Evolutionary conservation across 176 grass and related monocot genomes (phyloP), one percentile per base, ranked within the genome.

Genomic region (Phyllostachys edulis): DNA sequence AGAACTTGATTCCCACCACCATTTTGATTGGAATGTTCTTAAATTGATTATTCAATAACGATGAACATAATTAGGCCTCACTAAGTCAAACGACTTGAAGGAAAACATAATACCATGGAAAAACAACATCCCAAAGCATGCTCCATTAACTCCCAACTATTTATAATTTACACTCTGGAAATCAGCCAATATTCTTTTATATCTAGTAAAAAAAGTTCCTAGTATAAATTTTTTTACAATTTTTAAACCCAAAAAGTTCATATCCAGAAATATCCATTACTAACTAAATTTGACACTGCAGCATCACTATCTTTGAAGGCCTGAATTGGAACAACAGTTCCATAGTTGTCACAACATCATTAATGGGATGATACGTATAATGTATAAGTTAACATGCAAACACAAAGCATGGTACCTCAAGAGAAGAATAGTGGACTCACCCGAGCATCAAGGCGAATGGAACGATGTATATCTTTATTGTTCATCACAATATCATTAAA

Each of bases 391-490:
- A 73, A 17, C 52, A 69, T 9, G 68, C 26, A 44, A 79, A 73
- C 13, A 81, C 20, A 63, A 56, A 85, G 72, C 32, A 72, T 70
- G 55, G 72, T 61, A 20, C 40, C 18, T 49, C 80, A 55, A 36
- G 39, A 46, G 63, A 38, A 81, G 23, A 78, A 20, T 4, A 71
- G 13, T 49, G 52, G 29, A 84, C 68, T 82, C 64, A 94, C 96
- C 93, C 96, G 93, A 86, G 96, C 96, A 90, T 99, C 96, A 38
- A 99, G 89, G 69, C 93, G 96, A 79, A 99, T 96, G 54, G 96
- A 96, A 38, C 84, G 84, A 15, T 71, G 78, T 80, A 99, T 96
- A 85, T 85, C 88, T 85, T 72, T 90, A 34, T 96, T 82, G 77
- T 96, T 96, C 80, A 94, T 89, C 87, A 96, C n/a, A n/a, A n/a